Percentiles rank a stretch among this genome's conserved stretches.
phyloP scores from a whole-genome alignment of 2,329 filamentous ascomycete species.

The Cladophialophora psammophila region DNA sequence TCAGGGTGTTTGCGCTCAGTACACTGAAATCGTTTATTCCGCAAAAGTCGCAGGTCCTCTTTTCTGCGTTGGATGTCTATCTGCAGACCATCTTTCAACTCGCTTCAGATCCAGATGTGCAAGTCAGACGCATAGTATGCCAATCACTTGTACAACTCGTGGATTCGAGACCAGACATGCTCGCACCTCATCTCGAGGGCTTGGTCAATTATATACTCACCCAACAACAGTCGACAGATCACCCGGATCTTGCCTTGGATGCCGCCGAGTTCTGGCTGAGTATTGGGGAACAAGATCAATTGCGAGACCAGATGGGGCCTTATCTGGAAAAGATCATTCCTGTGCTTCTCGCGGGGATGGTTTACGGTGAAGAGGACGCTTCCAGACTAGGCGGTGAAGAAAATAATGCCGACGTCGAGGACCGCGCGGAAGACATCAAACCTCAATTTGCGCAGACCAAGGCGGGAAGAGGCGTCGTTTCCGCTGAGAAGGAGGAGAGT shows the following conservation, averaged over 20 bases:
- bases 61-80: constrained; percentile 80
- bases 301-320: constrained; percentile 78
- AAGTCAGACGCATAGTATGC: constrained; percentile 92
- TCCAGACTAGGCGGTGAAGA: constrained; percentile 81
- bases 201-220: constrained; percentile 91
- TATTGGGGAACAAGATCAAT: constrained; percentile 82
- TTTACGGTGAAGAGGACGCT: constrained; percentile 95
- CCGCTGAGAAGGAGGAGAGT: constrained; percentile 42
- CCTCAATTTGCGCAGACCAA: constrained; percentile 84
- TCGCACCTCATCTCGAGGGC: constrained; percentile 84
- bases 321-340: constrained; percentile 87
- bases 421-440: constrained; percentile 88
- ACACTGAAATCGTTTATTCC: constrained; percentile 93
- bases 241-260: constrained; percentile 89
- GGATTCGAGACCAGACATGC: constrained; percentile 87
- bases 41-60: constrained; percentile 80
- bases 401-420: constrained; percentile 90
- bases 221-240: constrained; percentile 81
- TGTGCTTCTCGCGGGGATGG: constrained; percentile 90
- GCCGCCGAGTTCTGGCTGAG: constrained; percentile 98
- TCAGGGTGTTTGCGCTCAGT: constrained; percentile 79
- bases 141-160: constrained; percentile 91
- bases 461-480: constrained; percentile 59
- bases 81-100: constrained; percentile 83
- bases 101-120: constrained; percentile 75